Evolutionary conservation across 306 rosid species (phyloP).

Genomic region (Parietaria judaica): DNA sequence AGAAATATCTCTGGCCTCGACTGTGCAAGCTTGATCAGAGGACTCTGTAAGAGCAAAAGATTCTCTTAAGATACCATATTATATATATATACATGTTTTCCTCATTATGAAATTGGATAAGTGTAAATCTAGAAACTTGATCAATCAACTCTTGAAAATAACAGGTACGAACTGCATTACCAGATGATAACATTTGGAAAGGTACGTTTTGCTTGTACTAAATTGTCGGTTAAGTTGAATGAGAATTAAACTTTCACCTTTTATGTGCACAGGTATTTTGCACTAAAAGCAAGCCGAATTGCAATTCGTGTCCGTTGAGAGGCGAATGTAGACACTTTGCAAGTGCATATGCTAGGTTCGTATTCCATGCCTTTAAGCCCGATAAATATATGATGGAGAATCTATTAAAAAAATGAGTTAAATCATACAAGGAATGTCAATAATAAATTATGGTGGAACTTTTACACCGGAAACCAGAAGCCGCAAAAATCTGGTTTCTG

Average conservation of each 20-base stretch:
- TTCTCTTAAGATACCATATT: slow-evolving; percentile 1
- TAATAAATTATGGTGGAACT: too few species aligned
- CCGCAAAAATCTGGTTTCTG: too few species aligned
- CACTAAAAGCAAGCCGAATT: slow-evolving; percentile 93
- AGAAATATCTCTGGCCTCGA: slow-evolving; percentile 97
- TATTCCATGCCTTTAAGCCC: neutral
- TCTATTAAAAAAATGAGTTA: neutral
- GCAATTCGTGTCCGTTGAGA: slow-evolving; percentile 98
- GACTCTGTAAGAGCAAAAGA: slow-evolving; percentile 53
- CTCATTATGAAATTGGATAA: slow-evolving; percentile 7
- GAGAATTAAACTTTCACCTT: slow-evolving; percentile 19
- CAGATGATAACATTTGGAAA: slow-evolving; percentile 99
- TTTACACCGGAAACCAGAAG: neutral
- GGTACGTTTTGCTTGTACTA: slow-evolving; percentile 36
- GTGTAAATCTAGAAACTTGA: slow-evolving; percentile 3
- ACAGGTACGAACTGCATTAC: slow-evolving; percentile 96
- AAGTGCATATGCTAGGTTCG: slow-evolving; percentile 95
- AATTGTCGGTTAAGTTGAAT: neutral
- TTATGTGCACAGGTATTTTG: slow-evolving; percentile 73
- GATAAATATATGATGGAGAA: neutral
- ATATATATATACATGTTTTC: neutral
- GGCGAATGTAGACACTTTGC: slow-evolving; percentile 99
- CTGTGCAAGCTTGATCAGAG: slow-evolving; percentile 98
- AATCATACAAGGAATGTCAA: neutral
- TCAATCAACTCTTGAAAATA: slow-evolving; percentile 16